Conservation (phyloP, 1,284 basidiomycete species). For the Sanghuangporus baumii region DNA sequence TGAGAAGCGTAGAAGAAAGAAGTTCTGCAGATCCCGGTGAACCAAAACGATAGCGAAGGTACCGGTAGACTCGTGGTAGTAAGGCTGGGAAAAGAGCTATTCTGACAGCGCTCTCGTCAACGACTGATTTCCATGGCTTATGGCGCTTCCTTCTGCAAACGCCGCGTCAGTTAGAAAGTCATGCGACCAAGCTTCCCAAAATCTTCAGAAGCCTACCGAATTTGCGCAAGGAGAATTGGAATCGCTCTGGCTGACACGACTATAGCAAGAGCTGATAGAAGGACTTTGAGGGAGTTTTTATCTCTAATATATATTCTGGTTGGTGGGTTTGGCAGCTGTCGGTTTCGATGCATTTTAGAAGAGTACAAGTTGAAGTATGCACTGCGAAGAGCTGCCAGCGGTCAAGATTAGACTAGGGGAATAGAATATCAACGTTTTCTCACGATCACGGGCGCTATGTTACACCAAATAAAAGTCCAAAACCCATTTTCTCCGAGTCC, state of each 20-base stretch:
- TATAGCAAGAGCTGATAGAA: slow-evolving; percentile 3
- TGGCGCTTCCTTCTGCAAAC: neutral
- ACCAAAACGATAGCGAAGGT: neutral
- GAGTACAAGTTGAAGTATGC: too few species aligned
- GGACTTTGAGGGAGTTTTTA: neutral
- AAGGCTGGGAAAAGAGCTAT: slow-evolving; percentile 11
- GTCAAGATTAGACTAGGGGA: too few species aligned
- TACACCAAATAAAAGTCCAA: too few species aligned
- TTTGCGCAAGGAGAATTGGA: neutral
- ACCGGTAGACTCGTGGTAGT: slow-evolving; percentile 10
- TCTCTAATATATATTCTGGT: neutral
- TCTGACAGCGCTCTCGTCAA: slow-evolving; percentile 2
- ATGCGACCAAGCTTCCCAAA: neutral
- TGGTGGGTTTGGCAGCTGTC: neutral
- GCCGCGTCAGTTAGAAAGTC: neutral
- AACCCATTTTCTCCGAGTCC: too few species aligned
- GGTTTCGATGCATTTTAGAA: neutral
- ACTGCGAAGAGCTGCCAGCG: too few species aligned
- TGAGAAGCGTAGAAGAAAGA: slow-evolving; percentile 9
- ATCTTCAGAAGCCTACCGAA: neutral
- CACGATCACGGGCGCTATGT: too few species aligned
- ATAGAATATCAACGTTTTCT: too few species aligned
- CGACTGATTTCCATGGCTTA: neutral
- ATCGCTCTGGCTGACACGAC: neutral
- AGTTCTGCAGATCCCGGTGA: slow-evolving; percentile 3